These are phyloP conservation scores for Sutorius australiensis DNA, from an alignment of 768 basidiomycete species.

Conservation along the genomic window DNA sequence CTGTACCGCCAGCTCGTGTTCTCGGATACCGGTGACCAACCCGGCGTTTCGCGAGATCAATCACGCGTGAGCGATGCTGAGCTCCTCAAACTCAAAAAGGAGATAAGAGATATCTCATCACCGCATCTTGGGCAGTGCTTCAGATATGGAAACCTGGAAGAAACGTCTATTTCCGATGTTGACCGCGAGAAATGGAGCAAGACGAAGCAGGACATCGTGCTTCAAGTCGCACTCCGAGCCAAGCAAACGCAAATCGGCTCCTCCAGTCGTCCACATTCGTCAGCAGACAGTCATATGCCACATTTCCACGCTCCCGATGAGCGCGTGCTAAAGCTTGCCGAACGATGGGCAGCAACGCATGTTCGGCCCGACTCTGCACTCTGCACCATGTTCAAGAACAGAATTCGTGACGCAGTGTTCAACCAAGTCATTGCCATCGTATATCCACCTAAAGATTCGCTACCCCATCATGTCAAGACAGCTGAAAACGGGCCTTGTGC, in stretches of 20 bases:
- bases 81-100: slow-evolving; percentile 61
- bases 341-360: slow-evolving; percentile 69
- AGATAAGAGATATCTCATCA: slow-evolving; percentile 66
- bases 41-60: slow-evolving; percentile 25
- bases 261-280: slow-evolving; percentile 22
- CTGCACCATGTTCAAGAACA: slow-evolving; percentile 55
- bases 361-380: slow-evolving; percentile 59
- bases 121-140: slow-evolving; percentile 62
- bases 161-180: slow-evolving; percentile 24
- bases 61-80: slow-evolving; percentile 49
- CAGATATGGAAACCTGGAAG: slow-evolving; percentile 28
- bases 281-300: slow-evolving; percentile 23
- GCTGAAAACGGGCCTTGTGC: slow-evolving; percentile 17
- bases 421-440: slow-evolving; percentile 51
- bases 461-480: slow-evolving; percentile 27
- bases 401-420: slow-evolving; percentile 62
- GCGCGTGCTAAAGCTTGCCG: slow-evolving; percentile 54
- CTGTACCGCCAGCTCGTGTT: slow-evolving; percentile 73
- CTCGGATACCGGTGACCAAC: slow-evolving; percentile 39
- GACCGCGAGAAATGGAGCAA: slow-evolving; percentile 52
- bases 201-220: slow-evolving; percentile 60
- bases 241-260: slow-evolving; percentile 38
- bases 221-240: slow-evolving; percentile 75
- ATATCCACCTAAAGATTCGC: slow-evolving; percentile 44
- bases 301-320: slow-evolving; percentile 41